phyloP scores from a whole-genome alignment of 495 filamentous ascomycete species.

The Annulohypoxylon moriforme region DNA sequence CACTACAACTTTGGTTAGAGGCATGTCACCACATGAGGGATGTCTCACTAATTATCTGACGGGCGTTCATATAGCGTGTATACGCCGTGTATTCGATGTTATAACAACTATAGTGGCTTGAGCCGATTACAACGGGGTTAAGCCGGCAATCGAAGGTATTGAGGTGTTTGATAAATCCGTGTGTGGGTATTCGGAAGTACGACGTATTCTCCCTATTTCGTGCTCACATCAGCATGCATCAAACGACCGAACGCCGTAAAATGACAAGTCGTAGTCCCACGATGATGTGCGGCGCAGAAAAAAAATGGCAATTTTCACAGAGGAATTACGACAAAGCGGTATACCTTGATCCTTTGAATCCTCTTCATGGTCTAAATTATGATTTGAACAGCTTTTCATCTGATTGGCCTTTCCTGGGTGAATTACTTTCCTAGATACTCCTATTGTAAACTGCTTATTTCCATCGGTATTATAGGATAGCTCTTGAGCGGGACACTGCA shows the following conservation, averaged over 20 bases:
- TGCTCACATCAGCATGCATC: conserved; percentile 9
- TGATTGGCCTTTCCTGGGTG: not conserved
- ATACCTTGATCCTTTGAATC: not conserved
- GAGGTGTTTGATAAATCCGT: not conserved
- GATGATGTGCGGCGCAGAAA: not conserved
- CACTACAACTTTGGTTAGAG: not conserved
- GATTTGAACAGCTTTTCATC: not conserved
- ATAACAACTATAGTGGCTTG: not conserved
- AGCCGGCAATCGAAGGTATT: not conserved
- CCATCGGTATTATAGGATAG: not conserved
- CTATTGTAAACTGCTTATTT: not conserved
- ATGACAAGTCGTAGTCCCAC: not conserved
- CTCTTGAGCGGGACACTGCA: not conserved
- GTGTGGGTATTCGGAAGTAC: not conserved
- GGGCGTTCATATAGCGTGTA: not conserved
- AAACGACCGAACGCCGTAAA: not conserved
- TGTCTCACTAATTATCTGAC: not conserved
- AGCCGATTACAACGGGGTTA: not conserved
- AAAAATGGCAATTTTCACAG: not conserved
- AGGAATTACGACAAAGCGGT: not conserved
- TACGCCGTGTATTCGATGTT: not conserved
- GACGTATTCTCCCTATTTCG: not conserved
- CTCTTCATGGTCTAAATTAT: not conserved
- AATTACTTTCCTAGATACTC: not conserved
- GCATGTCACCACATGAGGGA: not conserved